Evolutionary conservation across 106 monocot species (phyloP).

Genomic region (Apostasia ramifera): DNA sequence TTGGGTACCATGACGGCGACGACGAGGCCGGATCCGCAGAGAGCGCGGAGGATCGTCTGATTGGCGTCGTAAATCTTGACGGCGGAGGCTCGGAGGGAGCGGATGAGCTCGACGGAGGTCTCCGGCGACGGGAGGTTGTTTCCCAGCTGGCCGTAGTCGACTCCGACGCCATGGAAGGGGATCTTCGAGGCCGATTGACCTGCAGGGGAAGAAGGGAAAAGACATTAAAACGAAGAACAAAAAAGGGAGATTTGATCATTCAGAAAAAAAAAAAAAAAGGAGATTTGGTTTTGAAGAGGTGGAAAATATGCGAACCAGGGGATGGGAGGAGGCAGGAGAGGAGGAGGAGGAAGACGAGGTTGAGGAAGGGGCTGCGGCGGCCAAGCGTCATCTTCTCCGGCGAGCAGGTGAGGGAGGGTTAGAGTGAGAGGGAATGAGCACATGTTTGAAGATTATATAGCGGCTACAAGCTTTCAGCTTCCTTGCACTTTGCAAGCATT

Average conservation of each 20-base stretch:
- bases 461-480: too few species aligned
- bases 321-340: background rate
- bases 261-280: too few species aligned
- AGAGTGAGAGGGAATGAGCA: too few species aligned
- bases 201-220: background rate
- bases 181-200: slow-evolving; percentile 3
- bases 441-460: too few species aligned
- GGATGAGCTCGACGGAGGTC: slow-evolving; percentile 40
- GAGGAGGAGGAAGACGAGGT: background rate
- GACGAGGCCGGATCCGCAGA: slow-evolving; percentile 40
- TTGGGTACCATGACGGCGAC: slow-evolving; percentile 93
- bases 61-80: slow-evolving; percentile 94
- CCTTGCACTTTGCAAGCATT: too few species aligned
- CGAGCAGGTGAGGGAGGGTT: background rate
- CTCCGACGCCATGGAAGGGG: slow-evolving; percentile 28
- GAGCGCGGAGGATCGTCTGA: slow-evolving; percentile 54
- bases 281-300: background rate
- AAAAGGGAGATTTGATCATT: background rate
- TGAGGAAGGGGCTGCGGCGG: too few species aligned
- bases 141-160: slow-evolving; percentile 91
- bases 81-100: slow-evolving; percentile 33
- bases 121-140: slow-evolving; percentile 64
- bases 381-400: background rate
- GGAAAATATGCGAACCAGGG: background rate
- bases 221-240: background rate